A percentile compares a stretch with the other conserved stretches of the same genome.
These are phyloP conservation scores for Fraxinus ornus DNA, from an alignment of 305 asterid species.

Conservation along the genomic window DNA sequence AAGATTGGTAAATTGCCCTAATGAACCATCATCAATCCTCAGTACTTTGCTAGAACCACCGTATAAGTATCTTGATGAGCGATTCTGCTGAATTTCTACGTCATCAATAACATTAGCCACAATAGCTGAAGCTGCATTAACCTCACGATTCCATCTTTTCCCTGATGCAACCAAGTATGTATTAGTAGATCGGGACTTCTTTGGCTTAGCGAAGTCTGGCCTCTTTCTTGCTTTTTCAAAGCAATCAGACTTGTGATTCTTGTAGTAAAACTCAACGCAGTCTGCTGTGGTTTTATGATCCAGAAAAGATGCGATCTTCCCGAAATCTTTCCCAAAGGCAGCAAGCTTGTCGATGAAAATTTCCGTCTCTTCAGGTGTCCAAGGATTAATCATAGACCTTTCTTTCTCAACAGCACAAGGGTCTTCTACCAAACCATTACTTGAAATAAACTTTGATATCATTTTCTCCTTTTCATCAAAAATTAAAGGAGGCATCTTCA, in stretches of 20 bases:
- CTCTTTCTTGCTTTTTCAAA: constrained; percentile 71
- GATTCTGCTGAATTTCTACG: constrained; percentile 45
- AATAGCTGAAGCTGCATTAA: constrained; percentile 68
- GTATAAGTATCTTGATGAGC: constrained; percentile 38
- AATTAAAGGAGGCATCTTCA: constrained; percentile 87
- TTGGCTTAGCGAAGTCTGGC: constrained; percentile 56
- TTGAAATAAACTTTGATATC: constrained; percentile 64
- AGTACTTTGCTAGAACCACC: constrained; percentile 42
- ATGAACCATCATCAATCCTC: constrained; percentile 37
- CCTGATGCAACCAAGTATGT: constrained; percentile 76
- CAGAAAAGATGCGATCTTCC: constrained; percentile 74
- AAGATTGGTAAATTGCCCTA: constrained; percentile 53
- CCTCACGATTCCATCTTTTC: constrained; percentile 81
- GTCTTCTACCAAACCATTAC: constrained; percentile 85
- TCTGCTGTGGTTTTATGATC: constrained; percentile 82
- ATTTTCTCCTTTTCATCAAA: constrained; percentile 62
- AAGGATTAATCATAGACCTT: constrained; percentile 67
- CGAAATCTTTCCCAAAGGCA: constrained; percentile 69
- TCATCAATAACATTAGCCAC: constrained; percentile 56
- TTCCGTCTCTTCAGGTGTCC: constrained; percentile 79
- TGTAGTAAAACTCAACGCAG: constrained; percentile 91
- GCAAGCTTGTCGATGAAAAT: constrained; percentile 78
- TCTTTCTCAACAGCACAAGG: constrained; percentile 78
- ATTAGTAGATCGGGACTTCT: constrained; percentile 51
- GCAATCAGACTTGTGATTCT: constrained; percentile 85